Base-by-base conservation (phyloP, 331 rosid species). In the Erythrophleum ivorense region DNA sequence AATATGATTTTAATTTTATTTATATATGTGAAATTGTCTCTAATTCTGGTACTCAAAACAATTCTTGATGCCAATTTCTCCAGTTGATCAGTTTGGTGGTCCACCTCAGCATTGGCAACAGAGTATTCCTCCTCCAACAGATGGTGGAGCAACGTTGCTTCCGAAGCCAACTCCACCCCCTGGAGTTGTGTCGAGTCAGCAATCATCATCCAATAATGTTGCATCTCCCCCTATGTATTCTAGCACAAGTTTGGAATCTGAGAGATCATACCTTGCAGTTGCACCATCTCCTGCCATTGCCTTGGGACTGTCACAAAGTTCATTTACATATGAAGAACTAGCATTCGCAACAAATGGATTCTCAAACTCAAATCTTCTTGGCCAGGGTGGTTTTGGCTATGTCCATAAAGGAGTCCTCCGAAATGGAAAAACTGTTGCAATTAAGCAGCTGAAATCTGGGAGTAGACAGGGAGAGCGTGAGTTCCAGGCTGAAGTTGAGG, bases 381-480 rank as follows among this genome's bases (percentile, higher is more conserved):
- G 97, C 57, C 90, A 93, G 78, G 97, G 97, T 66, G 97, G 97
- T 29, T 91, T 90, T 64, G 97, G 97, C 63, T 88, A 74, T 69
- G 97, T 93, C 6, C 92, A 93, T 69, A 88, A 89, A 91, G 97
- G 97, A 18, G 87, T 90, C 79, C 97, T 93, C 72, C 91, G 86
- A 54, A 85, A 85, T 85, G 97, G 94, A 60, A 91, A 90, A 87
- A 81, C 53, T 66, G 93, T 93, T 65, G 97, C 97, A 36, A 80
- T 91, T 14, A 93, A 91, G 89, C 97, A 90, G 74, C 81, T 88
- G 69, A 91, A 88, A 81, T 89, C 87, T 63, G 94, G 88, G 68
- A 93, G 97, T 40, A 80, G 85, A 50, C 97, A 93, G 55, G 97
- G 97, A 53, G 97, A 93, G 76, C 94, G 97, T 8, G 97, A 93